phyloP scores from a whole-genome alignment of 441 rosid genomes.

The Eutrema salsugineum region DNA sequence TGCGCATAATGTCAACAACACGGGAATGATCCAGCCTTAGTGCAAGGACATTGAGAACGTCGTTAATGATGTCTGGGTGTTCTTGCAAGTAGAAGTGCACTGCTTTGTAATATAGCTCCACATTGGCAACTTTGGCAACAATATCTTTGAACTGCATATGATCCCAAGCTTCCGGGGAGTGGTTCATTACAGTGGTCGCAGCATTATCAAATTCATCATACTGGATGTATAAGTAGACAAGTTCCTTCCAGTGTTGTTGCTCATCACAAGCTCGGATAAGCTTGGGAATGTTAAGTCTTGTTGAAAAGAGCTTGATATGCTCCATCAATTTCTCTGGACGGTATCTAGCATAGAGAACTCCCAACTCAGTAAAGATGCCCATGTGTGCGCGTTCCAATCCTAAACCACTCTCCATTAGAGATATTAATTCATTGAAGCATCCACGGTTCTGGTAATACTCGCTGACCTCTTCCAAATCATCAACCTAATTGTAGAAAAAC shows the following conservation, averaged over 20 bases:
- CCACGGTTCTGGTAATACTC: conserved; percentile 92
- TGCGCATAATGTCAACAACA: conserved; percentile 87
- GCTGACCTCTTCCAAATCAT: conserved; percentile 90
- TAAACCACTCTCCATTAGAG: conserved; percentile 93
- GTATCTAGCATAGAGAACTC: conserved; percentile 91
- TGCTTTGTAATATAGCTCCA: conserved; percentile 86
- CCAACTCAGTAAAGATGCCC: conserved; percentile 94
- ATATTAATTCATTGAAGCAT: conserved; percentile 78
- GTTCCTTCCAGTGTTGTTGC: conserved; percentile 90
- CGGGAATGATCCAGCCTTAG: conserved; percentile 86
- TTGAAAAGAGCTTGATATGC: conserved; percentile 82
- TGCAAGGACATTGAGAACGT: conserved; percentile 75
- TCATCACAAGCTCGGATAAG: conserved; percentile 92
- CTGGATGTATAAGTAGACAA: conserved; percentile 70
- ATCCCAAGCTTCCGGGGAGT: conserved; percentile 97
- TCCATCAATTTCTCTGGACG: conserved; percentile 93
- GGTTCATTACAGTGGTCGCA: conserved; percentile 91
- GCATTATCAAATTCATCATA: conserved; percentile 94
- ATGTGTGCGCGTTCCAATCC: conserved; percentile 97
- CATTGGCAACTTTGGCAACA: conserved; percentile 78
- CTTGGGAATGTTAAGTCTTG: conserved; percentile 88
- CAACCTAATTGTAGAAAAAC: conserved; percentile 48
- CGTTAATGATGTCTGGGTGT: conserved; percentile 84
- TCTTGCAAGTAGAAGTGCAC: conserved; percentile 94
- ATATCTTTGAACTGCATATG: conserved; percentile 96